phyloP scores from a whole-genome alignment of 129 eudicot genomes.

The Dittrichia graveolens region DNA sequence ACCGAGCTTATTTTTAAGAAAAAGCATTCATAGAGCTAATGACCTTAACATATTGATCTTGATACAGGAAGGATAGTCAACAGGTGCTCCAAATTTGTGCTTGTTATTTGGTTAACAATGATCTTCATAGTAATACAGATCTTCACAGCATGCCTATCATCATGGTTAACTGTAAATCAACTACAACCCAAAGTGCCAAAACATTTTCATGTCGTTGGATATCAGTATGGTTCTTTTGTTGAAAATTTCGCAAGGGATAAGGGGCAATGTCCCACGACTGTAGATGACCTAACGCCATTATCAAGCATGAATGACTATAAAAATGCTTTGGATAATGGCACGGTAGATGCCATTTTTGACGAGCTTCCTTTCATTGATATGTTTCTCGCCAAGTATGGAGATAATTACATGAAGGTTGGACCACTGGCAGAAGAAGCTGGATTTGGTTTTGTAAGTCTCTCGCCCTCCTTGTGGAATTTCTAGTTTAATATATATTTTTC shows the following conservation, averaged over 20 bases:
- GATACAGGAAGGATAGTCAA: constrained; percentile 24
- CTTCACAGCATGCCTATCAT: constrained; percentile 29
- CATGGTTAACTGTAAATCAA: constrained; percentile 33
- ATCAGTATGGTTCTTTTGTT: constrained; percentile 22
- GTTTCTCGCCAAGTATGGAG: constrained; percentile 22
- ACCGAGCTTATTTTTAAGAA: too few species aligned
- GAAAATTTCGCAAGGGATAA: constrained; percentile 10
- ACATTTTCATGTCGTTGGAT: constrained; percentile 25
- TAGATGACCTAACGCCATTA: not conserved
- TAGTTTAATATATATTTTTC: too few species aligned
- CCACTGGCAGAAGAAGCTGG: constrained; percentile 26
- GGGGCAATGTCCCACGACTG: not conserved
- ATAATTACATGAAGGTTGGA: constrained; percentile 27
- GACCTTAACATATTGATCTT: not conserved
- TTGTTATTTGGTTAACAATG: constrained; percentile 29
- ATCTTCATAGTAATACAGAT: constrained; percentile 31
- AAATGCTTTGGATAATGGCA: constrained; percentile 6
- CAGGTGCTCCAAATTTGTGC: constrained; percentile 31
- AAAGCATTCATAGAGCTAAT: too few species aligned
- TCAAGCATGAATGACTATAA: constrained; percentile 15
- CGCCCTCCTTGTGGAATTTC: not conserved
- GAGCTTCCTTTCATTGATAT: constrained; percentile 30
- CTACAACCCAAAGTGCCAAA: constrained; percentile 28
- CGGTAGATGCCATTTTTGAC: constrained; percentile 20
- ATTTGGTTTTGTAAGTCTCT: constrained; percentile 24